A percentile compares a stretch with the other conserved stretches of the same genome.
Evolutionary conservation across 108 stramenopile species (phyloP).

Genomic region (Skeletonema marinoi): DNA sequence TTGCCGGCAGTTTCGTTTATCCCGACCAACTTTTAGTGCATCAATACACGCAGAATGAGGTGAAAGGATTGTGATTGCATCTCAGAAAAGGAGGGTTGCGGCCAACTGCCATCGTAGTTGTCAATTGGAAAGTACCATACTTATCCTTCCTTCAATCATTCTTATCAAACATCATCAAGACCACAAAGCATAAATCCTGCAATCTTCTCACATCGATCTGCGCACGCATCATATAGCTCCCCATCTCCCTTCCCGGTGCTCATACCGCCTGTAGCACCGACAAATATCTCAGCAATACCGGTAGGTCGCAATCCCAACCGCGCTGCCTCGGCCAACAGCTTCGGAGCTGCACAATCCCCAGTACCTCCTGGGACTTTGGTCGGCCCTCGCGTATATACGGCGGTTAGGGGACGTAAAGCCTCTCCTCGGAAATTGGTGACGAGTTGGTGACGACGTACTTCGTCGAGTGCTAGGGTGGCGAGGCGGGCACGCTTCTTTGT

Average conservation of each 20-base stretch:
- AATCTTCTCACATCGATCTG: slow-evolving; percentile 9
- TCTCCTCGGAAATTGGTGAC: slow-evolving; percentile 21
- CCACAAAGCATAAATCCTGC: slow-evolving; percentile 30
- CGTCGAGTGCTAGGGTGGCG: slow-evolving; percentile 5
- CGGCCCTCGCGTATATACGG: not conserved
- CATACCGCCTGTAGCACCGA: slow-evolving; percentile 12
- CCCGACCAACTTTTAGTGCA: too few relatives aligned
- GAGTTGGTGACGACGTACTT: slow-evolving; percentile 4
- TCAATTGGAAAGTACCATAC: too few relatives aligned
- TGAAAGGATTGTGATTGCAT: too few relatives aligned
- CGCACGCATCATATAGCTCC: slow-evolving; percentile 17
- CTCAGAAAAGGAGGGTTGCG: too few relatives aligned
- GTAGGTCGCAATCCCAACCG: slow-evolving; percentile 10
- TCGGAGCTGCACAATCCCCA: slow-evolving; percentile 21
- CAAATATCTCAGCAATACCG: slow-evolving; percentile 23
- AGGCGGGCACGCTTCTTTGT: slow-evolving; percentile 8
- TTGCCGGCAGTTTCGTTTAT: too few relatives aligned
- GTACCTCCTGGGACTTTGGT: slow-evolving; percentile 12
- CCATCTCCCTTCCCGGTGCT: not conserved
- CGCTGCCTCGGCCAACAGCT: slow-evolving; percentile 13
- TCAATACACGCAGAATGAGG: too few relatives aligned
- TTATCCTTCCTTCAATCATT: too few relatives aligned
- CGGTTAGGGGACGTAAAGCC: not conserved
- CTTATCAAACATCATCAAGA: not conserved
- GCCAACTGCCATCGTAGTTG: too few relatives aligned